Evolutionary conservation across 1,139 yeast genomes (phyloP).

Genomic region (Blastobotrys aristatus): DNA sequence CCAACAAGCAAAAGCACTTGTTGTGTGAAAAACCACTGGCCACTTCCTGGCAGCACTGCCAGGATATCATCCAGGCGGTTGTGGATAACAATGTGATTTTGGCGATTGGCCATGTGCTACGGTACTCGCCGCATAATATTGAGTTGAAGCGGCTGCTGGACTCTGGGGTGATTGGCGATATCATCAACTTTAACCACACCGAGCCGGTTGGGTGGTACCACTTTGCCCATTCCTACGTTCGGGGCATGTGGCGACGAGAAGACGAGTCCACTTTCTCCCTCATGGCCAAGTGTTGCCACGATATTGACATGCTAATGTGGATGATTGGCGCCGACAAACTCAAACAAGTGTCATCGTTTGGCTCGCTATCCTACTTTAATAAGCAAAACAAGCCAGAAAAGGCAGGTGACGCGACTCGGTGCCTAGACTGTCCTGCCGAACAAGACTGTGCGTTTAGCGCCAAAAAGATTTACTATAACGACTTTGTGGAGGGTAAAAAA

Average conservation of each 20-base stretch:
- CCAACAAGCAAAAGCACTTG: constrained; percentile 25
- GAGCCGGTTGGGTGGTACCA: constrained; percentile 33
- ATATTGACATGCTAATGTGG: constrained; percentile 29
- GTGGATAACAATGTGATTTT: constrained; percentile 24
- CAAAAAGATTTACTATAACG: constrained; percentile 24
- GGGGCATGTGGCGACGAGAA: constrained; percentile 29
- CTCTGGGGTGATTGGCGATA: constrained; percentile 25
- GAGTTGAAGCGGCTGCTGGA: constrained; percentile 25
- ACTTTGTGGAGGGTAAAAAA: constrained; percentile 19
- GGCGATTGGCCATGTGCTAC: constrained; percentile 30
- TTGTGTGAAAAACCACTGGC: constrained; percentile 31
- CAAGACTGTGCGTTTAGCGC: constrained; percentile 27
- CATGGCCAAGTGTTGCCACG: constrained; percentile 32
- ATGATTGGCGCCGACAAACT: constrained; percentile 24
- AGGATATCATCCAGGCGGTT: constrained; percentile 25
- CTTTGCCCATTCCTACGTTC: constrained; percentile 32
- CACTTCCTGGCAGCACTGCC: constrained; percentile 25
- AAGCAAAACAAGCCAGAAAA: constrained; percentile 25
- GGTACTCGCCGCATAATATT: constrained; percentile 30
- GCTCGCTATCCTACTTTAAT: constrained; percentile 24
- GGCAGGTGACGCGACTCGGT: constrained; percentile 23
- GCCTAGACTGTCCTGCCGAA: constrained; percentile 24
- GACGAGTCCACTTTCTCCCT: constrained; percentile 26
- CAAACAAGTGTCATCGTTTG: constrained; percentile 26
- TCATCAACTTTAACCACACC: constrained; percentile 28